Evolutionary conservation across 495 filamentous ascomycete species (phyloP).

Genomic region (Penicillium coprophilum): DNA sequence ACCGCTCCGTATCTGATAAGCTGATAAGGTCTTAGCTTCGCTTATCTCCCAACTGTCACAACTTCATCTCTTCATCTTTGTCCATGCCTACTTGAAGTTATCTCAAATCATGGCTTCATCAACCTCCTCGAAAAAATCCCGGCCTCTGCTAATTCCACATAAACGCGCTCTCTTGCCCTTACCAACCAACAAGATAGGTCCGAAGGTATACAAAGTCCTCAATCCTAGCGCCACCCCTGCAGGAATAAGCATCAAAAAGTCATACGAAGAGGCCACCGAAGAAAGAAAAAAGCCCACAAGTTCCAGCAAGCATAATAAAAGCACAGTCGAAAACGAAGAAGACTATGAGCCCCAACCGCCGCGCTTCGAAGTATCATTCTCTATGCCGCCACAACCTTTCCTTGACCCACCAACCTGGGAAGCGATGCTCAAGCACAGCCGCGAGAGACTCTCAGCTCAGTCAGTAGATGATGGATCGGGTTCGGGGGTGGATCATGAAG

Average conservation of each 20-base stretch:
- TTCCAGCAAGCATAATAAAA: background rate
- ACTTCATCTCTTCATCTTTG: background rate
- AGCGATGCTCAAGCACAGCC: slow-evolving; percentile 22
- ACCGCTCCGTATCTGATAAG: background rate
- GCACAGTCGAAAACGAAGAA: background rate
- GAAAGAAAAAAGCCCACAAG: background rate
- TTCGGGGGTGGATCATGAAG: background rate
- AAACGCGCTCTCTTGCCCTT: slow-evolving; percentile 19
- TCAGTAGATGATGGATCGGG: slow-evolving; percentile 1
- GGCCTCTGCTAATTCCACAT: slow-evolving; percentile 20
- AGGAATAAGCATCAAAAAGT: slow-evolving; percentile 21
- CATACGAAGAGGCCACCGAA: background rate
- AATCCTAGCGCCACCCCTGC: slow-evolving; percentile 28
- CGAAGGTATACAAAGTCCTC: slow-evolving; percentile 16
- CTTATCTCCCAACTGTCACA: background rate
- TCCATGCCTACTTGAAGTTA: background rate
- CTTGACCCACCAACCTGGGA: slow-evolving; percentile 28
- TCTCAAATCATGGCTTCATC: background rate
- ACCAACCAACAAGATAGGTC: background rate
- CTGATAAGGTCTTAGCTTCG: background rate
- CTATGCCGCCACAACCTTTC: slow-evolving; percentile 24
- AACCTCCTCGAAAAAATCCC: background rate
- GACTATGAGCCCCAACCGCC: background rate
- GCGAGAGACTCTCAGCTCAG: background rate
- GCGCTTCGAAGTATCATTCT: slow-evolving; percentile 20